Evolutionary conservation across 139 green algal genomes (phyloP).

Genomic region (Tetradesmus lagerheimii): DNA sequence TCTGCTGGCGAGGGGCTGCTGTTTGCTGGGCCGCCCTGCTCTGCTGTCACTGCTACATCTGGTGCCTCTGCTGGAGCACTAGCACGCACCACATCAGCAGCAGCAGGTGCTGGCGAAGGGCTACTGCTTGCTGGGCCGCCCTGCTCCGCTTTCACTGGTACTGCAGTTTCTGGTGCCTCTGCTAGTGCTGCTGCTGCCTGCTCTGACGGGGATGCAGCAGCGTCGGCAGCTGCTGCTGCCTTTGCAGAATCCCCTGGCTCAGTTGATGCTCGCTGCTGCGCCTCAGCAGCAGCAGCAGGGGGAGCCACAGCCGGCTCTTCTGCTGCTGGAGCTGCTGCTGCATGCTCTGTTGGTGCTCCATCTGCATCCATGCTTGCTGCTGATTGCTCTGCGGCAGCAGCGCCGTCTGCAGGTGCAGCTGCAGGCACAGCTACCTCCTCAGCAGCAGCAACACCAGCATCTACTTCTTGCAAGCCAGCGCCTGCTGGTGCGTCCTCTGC

Average conservation of each 20-base stretch:
- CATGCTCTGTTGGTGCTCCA: background rate
- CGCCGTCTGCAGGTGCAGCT: background rate
- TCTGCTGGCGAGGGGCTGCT: background rate
- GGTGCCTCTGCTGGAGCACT: background rate
- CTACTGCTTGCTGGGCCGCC: background rate
- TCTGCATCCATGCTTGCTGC: background rate
- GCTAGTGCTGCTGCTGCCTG: background rate
- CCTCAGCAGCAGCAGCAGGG: background rate
- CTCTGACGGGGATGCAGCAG: no score
- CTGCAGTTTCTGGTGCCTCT: constrained; percentile 3
- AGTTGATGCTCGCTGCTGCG: no score
- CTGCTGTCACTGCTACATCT: background rate
- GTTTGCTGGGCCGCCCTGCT: background rate
- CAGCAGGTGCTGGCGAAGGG: background rate
- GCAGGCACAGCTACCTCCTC: background rate
- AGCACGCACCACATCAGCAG: background rate
- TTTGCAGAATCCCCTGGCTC: no score
- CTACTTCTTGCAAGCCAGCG: background rate
- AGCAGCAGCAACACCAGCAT: background rate
- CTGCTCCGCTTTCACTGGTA: background rate
- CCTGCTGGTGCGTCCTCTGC: background rate
- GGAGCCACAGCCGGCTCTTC: background rate
- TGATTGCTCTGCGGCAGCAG: background rate
- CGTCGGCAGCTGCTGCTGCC: background rate
- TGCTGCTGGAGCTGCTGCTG: constrained; percentile 8